Conservation (phyloP, 1,139 yeast genomes). For the Hanseniaspora gamundiae region DNA sequence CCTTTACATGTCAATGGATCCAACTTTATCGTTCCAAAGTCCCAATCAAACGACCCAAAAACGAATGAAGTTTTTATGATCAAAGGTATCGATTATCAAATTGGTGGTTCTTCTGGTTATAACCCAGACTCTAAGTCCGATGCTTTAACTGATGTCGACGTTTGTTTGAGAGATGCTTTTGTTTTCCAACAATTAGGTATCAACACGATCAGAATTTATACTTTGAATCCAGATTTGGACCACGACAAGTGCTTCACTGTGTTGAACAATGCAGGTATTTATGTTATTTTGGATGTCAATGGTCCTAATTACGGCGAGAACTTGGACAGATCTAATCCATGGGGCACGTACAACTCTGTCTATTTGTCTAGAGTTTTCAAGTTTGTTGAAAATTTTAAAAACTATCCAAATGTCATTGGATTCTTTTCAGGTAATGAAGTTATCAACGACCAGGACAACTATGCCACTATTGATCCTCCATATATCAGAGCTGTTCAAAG, state of each 20-base stretch:
- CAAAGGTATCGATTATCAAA: conserved; percentile 59
- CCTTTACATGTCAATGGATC: conserved; percentile 36
- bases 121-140: conserved; percentile 33
- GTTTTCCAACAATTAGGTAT: conserved; percentile 66
- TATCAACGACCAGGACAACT: conserved; percentile 62
- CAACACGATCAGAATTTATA: conserved; percentile 60
- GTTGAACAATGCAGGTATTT: conserved; percentile 80
- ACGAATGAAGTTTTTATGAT: conserved; percentile 39
- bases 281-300: conserved; percentile 77
- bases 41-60: conserved; percentile 22
- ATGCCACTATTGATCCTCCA: conserved; percentile 46
- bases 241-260: conserved; percentile 85
- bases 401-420: conserved; percentile 78
- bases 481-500: conserved; percentile 86
- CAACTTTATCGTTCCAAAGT: conserved; percentile 36
- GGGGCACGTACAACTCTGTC: conserved; percentile 50
- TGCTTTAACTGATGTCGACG: conserved; percentile 59
- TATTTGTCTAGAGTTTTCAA: conserved; percentile 66
- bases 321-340: conserved; percentile 64
- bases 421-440: conserved; percentile 91
- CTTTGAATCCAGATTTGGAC: conserved; percentile 63
- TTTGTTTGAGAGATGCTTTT: conserved; percentile 72
- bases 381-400: conserved; percentile 71
- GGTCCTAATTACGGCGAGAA: conserved; percentile 56
- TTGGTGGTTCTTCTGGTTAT: conserved; percentile 59